phyloP scores from a whole-genome alignment of 2,329 filamentous ascomycete species.

The Phialophora macrospora region DNA sequence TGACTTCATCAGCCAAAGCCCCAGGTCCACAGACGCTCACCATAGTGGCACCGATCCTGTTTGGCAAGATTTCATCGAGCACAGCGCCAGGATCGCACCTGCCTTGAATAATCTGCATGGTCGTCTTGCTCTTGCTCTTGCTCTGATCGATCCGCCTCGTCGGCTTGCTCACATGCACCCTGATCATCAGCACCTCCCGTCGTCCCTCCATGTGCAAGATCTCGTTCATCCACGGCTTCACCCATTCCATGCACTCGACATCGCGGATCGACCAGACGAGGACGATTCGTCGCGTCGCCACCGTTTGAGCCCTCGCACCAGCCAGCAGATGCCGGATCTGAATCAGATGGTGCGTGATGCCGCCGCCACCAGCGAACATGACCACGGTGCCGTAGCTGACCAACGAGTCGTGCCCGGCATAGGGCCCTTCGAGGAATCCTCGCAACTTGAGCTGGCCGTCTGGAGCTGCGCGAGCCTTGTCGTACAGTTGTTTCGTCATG shows the following conservation, averaged over 20 bases:
- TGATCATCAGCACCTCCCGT: slow-evolving; percentile 63
- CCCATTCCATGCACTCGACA: slow-evolving; percentile 66
- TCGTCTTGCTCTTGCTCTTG: slow-evolving; percentile 55
- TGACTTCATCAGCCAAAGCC: slow-evolving; percentile 65
- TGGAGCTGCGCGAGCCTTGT: slow-evolving; percentile 54
- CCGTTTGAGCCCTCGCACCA: slow-evolving; percentile 57
- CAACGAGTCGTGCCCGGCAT: slow-evolving; percentile 63
- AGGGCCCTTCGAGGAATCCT: slow-evolving; percentile 68
- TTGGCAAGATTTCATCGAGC: slow-evolving; percentile 61
- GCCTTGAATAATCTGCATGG: slow-evolving; percentile 66
- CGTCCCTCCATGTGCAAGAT: slow-evolving; percentile 65
- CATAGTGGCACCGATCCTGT: slow-evolving; percentile 62
- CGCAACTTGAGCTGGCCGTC: slow-evolving; percentile 56
- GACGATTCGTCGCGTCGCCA: slow-evolving; percentile 63
- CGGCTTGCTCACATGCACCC: slow-evolving; percentile 68
- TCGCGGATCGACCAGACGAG: slow-evolving; percentile 68
- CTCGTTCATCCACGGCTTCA: slow-evolving; percentile 69
- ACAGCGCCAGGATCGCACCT: slow-evolving; percentile 61
- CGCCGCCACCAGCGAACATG: slow-evolving; percentile 68
- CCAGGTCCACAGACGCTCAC: slow-evolving; percentile 69
- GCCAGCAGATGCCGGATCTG: slow-evolving; percentile 64
- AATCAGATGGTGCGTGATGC: slow-evolving; percentile 69
- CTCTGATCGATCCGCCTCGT: slow-evolving; percentile 59
- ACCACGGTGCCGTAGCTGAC: slow-evolving; percentile 68
- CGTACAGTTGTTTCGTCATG: slow-evolving; percentile 65